These are phyloP conservation scores for Penicillium coprophilum DNA, from an alignment of 495 filamentous ascomycete genomes.

Conservation along the genomic window DNA sequence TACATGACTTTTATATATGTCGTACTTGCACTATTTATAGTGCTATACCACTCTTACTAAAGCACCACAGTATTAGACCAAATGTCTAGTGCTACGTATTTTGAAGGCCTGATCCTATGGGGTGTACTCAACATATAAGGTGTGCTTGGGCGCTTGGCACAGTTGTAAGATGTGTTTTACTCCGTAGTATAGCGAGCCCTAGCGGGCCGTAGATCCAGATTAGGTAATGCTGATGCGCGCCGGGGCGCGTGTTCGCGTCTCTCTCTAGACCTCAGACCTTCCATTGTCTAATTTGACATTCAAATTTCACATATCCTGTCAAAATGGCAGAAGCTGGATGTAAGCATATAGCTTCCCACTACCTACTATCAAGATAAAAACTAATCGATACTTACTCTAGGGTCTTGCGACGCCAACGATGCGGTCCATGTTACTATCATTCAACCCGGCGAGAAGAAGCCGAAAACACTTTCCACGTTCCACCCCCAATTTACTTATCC, in stretches of 20 bases:
- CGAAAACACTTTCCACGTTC: slow-evolving; percentile 65
- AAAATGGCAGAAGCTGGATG: slow-evolving; percentile 54
- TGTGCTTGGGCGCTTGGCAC: too few relatives aligned
- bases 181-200: too few relatives aligned
- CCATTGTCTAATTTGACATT: background rate
- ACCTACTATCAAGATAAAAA: background rate
- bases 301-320: slow-evolving; percentile 2
- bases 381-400: slow-evolving; percentile 41
- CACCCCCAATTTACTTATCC: slow-evolving; percentile 85
- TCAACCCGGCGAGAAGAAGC: slow-evolving; percentile 52
- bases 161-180: too few relatives aligned
- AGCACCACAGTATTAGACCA: too few relatives aligned
- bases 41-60: too few relatives aligned
- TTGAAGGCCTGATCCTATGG: too few relatives aligned
- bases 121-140: too few relatives aligned
- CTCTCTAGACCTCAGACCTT: slow-evolving; percentile 7
- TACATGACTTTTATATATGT: too few relatives aligned
- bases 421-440: slow-evolving; percentile 70
- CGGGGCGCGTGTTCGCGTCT: slow-evolving; percentile 9
- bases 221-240: slow-evolving; percentile 25
- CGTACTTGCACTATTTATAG: too few relatives aligned
- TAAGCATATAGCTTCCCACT: slow-evolving; percentile 26
- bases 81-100: too few relatives aligned
- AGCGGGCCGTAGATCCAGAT: slow-evolving; percentile 16
- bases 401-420: slow-evolving; percentile 74